Percentiles rank a stretch among this genome's conserved stretches.
Conservation (phyloP, 768 basidiomycete species). For the Tylopilus subfusipes region DNA sequence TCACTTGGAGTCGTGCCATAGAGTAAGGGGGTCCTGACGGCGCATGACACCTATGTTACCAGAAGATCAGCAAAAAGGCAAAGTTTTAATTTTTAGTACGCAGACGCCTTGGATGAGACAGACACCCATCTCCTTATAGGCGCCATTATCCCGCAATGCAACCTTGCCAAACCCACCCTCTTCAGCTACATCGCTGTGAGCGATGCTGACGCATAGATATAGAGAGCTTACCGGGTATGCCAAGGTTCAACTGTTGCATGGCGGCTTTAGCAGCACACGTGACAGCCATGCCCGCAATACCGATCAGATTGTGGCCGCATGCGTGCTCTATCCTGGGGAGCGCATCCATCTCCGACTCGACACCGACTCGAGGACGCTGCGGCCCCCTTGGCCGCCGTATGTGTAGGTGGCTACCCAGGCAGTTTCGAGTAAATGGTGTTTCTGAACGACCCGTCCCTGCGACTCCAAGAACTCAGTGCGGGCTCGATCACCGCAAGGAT, state of each 20-base stretch:
- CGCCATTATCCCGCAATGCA: conserved; percentile 60
- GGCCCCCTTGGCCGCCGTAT: conserved; percentile 5
- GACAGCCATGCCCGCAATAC: conserved; percentile 67
- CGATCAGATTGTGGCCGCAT: conserved; percentile 82
- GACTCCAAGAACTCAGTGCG: conserved; percentile 64
- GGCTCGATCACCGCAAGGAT: conserved; percentile 57
- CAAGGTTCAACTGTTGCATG: conserved; percentile 58
- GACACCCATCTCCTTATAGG: conserved; percentile 70
- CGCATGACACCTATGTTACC: conserved; percentile 68
- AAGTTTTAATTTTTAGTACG: too few species aligned
- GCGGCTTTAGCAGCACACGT: conserved; percentile 63
- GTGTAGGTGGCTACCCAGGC: conserved; percentile 71
- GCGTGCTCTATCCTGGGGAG: conserved; percentile 59
- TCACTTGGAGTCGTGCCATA: conserved; percentile 53
- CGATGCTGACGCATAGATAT: too few species aligned
- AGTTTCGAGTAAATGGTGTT: conserved; percentile 60
- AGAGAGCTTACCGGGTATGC: conserved; percentile 80
- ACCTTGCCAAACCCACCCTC: conserved; percentile 78
- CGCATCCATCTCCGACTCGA: conserved; percentile 81
- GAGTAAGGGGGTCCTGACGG: conserved; percentile 68
- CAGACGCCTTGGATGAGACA: conserved; percentile 60
- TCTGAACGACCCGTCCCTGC: conserved; percentile 65
- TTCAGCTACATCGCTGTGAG: conserved; percentile 1
- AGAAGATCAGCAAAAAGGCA: not conserved
- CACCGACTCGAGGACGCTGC: conserved; percentile 53